Evolutionary conservation across 805 yeast genomes (phyloP), one percentile per base, ranked within the genome.

Genomic region (Jamesozyma hellenica): DNA sequence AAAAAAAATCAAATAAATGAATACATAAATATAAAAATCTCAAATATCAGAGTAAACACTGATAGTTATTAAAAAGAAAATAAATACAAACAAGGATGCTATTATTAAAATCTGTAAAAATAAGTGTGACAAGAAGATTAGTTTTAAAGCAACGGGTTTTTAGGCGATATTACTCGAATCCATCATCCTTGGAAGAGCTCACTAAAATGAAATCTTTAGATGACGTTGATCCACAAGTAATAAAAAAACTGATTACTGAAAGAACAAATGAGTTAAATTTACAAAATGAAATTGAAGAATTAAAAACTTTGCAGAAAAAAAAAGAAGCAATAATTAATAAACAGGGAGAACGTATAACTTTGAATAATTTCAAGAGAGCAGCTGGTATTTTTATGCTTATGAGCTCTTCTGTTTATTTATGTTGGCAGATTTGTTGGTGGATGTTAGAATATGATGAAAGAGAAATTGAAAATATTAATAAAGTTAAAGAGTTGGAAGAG

Each of bases 211-310:
- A 58, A 16, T 45, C 53, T 6, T 34, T 61, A 28, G 61, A 61
- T 17, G 51, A 49, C 34, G 58, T 61, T 8, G 61, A 58, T 30
- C 61, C 65, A n/a, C 52, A 50, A 28, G 35, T 60, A 23, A 52
- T 61, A 7, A 52, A 51, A 16, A 48, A 38, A 23, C 42, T 61
- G 15, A 55, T 61, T 15, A 50, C 55, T 42, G 55, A 58, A 33
- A 52, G 53, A 34, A 56, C 64, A 4, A 43, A 47, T 30, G 54
- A 58, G 37, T 41, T 61, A 28, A 52, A 57, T 42, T 44, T 45
- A 10, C 42, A 55, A 29, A 52, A 51, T 34, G 61, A 59, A 41
- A 43, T 59, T 19, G 47, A 50, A 15, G 42, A 52, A 50, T 41
- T 59, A 35, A 55, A 53, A 34, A 35, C 42, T 26, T 37, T 58